Percentiles rank a stretch among this genome's conserved stretches.
Conservation (phyloP, 1,284 basidiomycete genomes). For the Ganoderma sinense region DNA sequence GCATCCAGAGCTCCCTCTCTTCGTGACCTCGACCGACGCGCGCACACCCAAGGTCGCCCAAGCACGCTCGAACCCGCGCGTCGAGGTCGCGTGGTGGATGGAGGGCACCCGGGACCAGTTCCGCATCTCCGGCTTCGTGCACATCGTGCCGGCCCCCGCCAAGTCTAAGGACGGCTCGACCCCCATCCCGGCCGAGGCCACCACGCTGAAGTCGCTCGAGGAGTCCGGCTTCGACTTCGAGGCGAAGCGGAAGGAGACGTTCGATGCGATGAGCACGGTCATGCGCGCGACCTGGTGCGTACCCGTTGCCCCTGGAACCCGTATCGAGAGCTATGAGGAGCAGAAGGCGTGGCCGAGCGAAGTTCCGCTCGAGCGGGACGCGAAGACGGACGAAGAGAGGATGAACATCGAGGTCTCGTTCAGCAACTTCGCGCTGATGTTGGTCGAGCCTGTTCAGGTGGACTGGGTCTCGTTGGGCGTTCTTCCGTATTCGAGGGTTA, state of each 20-base stretch:
- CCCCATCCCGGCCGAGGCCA: constrained; percentile 28
- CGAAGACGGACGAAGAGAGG: constrained; percentile 49
- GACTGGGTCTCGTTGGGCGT: constrained; percentile 67
- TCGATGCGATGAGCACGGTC: constrained; percentile 57
- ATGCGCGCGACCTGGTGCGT: constrained; percentile 74
- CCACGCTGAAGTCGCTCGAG: constrained; percentile 47
- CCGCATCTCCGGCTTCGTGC: constrained; percentile 58
- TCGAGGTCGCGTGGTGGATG: constrained; percentile 70
- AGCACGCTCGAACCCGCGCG: constrained; percentile 49
- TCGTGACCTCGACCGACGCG: constrained; percentile 56
- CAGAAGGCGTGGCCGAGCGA: constrained; percentile 62
- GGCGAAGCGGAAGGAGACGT: constrained; percentile 56
- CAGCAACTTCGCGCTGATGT: constrained; percentile 67
- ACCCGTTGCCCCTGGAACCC: constrained; percentile 59
- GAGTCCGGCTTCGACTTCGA: constrained; percentile 67
- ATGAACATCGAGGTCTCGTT: constrained; percentile 58
- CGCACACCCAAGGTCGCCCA: constrained; percentile 68
- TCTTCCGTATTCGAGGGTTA: constrained; percentile 61
- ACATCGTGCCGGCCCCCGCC: constrained; percentile 49
- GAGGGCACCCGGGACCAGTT: constrained; percentile 63
- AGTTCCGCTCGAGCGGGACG: constrained; percentile 50
- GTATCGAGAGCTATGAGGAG: constrained; percentile 57
- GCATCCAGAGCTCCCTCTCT: constrained; percentile 54
- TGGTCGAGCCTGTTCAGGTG: constrained; percentile 69
- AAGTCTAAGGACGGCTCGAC: constrained; percentile 17